phyloP scores from a whole-genome alignment of 331 rosid genomes.

The Spiraea crenata region DNA sequence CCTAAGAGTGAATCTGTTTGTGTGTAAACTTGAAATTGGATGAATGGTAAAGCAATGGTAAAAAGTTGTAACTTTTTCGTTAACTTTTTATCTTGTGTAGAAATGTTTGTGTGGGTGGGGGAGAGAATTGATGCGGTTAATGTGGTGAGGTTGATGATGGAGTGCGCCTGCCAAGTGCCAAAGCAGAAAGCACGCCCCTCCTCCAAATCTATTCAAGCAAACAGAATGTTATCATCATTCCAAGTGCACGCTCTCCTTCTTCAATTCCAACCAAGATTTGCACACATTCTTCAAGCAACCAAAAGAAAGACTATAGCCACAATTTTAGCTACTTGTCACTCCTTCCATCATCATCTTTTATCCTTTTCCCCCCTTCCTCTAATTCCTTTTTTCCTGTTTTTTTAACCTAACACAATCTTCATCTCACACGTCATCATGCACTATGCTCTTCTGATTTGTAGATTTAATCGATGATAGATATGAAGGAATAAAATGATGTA shows the following conservation, averaged over 20 bases:
- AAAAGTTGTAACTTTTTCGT: too few species aligned
- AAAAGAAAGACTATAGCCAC: constrained; percentile 27
- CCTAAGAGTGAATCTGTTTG: not conserved
- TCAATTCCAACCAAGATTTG: constrained; percentile 32
- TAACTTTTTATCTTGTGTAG: too few species aligned
- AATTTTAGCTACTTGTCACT: constrained; percentile 56
- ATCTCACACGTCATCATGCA: not conserved
- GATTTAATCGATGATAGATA: too few species aligned
- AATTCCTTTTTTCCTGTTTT: not conserved
- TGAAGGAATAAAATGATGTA: too few species aligned
- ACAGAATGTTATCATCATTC: constrained; percentile 68
- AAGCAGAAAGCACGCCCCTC: constrained; percentile 30
- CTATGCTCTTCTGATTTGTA: too few species aligned
- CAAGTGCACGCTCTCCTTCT: constrained; percentile 59
- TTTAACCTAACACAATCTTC: not conserved
- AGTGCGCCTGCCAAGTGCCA: constrained; percentile 34
- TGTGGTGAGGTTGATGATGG: constrained; percentile 64
- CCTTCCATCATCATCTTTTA: constrained; percentile 56
- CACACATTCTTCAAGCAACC: constrained; percentile 50
- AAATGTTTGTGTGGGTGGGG: not conserved
- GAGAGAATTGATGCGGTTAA: constrained; percentile 18
- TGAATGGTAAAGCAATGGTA: not conserved
- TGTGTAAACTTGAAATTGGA: not conserved
- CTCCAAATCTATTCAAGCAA: constrained; percentile 49
- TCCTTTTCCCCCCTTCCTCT: constrained; percentile 24